Base-by-base conservation (phyloP, 2,329 filamentous ascomycete species). In the Dothistroma pini region DNA sequence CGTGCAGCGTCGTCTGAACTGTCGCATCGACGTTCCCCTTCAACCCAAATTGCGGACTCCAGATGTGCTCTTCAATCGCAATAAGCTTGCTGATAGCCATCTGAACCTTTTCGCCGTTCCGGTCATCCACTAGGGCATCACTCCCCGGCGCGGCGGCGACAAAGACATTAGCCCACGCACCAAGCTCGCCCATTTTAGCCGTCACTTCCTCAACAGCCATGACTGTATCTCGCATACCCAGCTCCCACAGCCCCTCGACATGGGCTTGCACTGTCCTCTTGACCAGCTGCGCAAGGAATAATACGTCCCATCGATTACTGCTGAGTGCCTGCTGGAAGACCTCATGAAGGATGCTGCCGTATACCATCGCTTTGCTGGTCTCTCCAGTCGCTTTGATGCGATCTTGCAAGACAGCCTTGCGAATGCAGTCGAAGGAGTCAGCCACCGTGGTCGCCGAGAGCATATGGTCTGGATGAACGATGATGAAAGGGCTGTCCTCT, bases 21-120 rank as follows among this genome's bases (percentile, higher is more conserved):
- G 95, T 97, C 31, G 95, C 95, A 77, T 99, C 95, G 62, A 99
- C 95, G 69, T 97, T 99, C 32, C 95, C 95, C 75, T 99, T 99
- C 16, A 99, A 81, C 0, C 95, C 95, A 73, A 96, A 99, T 86
- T 92, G 93, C 0, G 95, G 95, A 7, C 93, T 97, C 95, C 95
- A 99, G 31, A 99, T 87, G 72, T 97, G 95, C 75, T 99, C 95
- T 74, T 99, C 95, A 10, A 99, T 90, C 72, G 97, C 95, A 14
- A 99, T 87, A 31, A 99, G 81, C 73, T 97, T 99, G 70, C 88
- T 96, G 68, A 99, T 87, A 68, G 90, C 92, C 83, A 97, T 88
- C 60, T 83, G 88, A 11, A 89, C 85, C 66, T 87, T 89, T 57
- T 89, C 85, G 47, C 89, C 89, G 71, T 92, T 89, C 52, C 90